Percentiles rank a stretch among this genome's conserved stretches.
These are phyloP conservation scores for Candida alai DNA, from an alignment of 805 yeast genomes.

Conservation along the genomic window DNA sequence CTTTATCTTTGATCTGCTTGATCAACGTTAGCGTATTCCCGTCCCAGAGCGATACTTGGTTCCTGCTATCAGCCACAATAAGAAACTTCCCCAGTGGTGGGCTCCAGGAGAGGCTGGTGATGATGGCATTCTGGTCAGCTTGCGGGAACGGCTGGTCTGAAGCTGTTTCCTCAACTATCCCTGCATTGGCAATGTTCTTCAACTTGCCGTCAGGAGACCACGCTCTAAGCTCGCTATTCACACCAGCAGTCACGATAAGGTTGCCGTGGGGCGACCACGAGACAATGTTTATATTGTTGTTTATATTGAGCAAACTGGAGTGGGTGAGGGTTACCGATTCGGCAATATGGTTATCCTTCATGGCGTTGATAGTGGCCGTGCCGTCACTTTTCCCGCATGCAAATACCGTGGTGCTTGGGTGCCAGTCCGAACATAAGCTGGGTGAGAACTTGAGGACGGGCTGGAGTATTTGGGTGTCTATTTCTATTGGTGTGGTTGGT, in stretches of 20 bases:
- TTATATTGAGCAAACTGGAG: conserved; percentile 17
- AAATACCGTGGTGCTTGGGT: conserved; percentile 45
- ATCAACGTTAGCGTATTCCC: conserved; percentile 36
- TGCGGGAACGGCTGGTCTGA: neutral
- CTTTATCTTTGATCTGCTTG: conserved; percentile 20
- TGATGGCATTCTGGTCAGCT: conserved; percentile 23
- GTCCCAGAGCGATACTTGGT: conserved; percentile 59
- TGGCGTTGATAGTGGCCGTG: conserved; percentile 41
- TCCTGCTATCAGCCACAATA: conserved; percentile 51
- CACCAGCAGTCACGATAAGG: conserved; percentile 57
- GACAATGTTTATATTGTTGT: conserved; percentile 27
- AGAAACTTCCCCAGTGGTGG: conserved; percentile 45
- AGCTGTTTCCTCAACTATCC: conserved; percentile 10
- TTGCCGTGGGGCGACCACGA: conserved; percentile 71
- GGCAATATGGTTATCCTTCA: conserved; percentile 21
- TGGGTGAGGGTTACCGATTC: conserved; percentile 29
- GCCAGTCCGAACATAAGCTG: conserved; percentile 52
- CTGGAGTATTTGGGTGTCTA: conserved; percentile 32
- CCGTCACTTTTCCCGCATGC: conserved; percentile 55
- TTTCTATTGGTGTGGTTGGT: conserved; percentile 6
- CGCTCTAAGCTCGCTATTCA: conserved; percentile 70
- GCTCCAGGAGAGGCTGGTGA: conserved; percentile 61
- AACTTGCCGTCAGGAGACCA: conserved; percentile 74
- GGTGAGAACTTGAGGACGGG: conserved; percentile 39
- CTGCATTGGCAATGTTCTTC: conserved; percentile 43